Base-by-base conservation (phyloP, 345 rosid genomes). In the Boechera divaricarpa region DNA sequence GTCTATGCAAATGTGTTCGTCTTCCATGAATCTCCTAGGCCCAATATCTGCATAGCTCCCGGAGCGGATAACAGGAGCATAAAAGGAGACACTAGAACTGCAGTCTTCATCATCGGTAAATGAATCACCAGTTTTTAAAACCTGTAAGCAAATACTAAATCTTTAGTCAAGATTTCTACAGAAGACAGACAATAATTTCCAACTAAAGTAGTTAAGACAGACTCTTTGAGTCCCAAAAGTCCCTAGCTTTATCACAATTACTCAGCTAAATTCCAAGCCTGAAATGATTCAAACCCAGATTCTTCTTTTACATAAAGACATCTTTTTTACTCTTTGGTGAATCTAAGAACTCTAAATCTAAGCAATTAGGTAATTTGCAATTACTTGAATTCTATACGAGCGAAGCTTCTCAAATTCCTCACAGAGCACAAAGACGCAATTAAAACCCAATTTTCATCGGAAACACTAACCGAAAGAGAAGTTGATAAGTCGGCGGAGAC, bases 31-130 rank as follows among this genome's bases (percentile, higher is more conserved):
- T 16, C 5, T 55, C 71, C 94, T 83, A 1, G 77, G 26, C 47
- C 98, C 98, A 15, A 87, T 90, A 68, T 85, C 92, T 2, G 89
- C 80, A 69, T 72, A 85, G 85, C 98, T 87, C 7, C 98, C 98
- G 49, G 97, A 93, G 3, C 92, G 89, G 41, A 93, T 86, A 56
- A 67, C 77, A n/a, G 96, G 97, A 60, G 86, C 58, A 44, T 44
- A 13, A 44, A 44, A 44, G 2, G 48, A 13, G 6, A 44, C 48
- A 13, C 48, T 44, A 44, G 48, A 44, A 44, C 48, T 44, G 48
- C 48, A 12, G 12, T 44, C 48, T 44, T 12, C 16, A 44, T 44
- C 16, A 44, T 44, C 48, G n/a, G 15, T 5, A 44, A 44, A 13
- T 44, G 48, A 44, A 12, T 44, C 48, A 44, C 48, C 48, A 44